Conservation (phyloP, 2,329 filamentous ascomycete genomes). For the Fusarium tupiense region DNA sequence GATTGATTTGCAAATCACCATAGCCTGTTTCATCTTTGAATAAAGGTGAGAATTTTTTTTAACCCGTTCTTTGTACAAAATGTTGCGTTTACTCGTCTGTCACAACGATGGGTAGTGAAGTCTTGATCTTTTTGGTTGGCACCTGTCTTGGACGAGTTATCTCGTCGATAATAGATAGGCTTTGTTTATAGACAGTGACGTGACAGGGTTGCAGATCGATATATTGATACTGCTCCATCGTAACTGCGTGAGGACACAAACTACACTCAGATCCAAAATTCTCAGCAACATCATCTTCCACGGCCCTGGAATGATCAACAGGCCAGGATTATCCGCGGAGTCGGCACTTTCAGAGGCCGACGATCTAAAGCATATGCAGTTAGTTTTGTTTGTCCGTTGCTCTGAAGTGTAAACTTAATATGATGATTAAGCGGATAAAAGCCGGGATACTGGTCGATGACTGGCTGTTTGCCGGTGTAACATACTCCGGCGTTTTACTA, state of each 20-base stretch:
- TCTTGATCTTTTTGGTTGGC: not conserved
- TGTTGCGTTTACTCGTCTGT: not conserved
- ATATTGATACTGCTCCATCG: not conserved
- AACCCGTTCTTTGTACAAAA: fast-evolving
- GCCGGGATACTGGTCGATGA: not conserved
- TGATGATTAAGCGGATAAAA: not conserved
- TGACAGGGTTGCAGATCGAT: not conserved
- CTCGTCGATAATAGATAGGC: not conserved
- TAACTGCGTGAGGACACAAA: not conserved
- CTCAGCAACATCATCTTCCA: not conserved
- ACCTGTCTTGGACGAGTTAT: not conserved
- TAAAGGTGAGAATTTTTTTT: fast-evolving
- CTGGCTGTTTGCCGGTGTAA: not conserved
- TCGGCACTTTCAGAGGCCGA: not conserved
- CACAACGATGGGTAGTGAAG: not conserved
- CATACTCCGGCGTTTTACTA: not conserved
- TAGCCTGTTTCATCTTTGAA: not conserved
- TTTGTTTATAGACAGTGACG: fast-evolving
- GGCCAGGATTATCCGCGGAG: not conserved
- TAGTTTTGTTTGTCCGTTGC: not conserved
- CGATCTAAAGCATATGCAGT: not conserved
- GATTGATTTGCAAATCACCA: no score
- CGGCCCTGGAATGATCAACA: not conserved
- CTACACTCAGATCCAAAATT: no score
- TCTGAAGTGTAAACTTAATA: not conserved